These are phyloP conservation scores for Neoboletus subvelutipes DNA, from an alignment of 768 basidiomycete genomes.

Conservation along the genomic window DNA sequence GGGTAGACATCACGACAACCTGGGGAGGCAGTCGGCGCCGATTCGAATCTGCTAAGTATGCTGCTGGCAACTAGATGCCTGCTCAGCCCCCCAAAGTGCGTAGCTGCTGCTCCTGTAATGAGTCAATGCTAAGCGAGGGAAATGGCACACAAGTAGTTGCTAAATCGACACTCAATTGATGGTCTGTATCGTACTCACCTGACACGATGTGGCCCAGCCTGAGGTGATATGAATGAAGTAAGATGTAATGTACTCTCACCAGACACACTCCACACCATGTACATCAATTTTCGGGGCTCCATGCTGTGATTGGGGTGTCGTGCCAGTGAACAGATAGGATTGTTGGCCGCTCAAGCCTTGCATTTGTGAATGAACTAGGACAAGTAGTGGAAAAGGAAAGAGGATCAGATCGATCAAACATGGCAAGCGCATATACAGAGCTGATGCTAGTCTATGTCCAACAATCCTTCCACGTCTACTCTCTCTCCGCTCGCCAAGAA, in stretches of 20 bases:
- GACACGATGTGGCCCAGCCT: background rate
- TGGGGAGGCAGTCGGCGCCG: background rate
- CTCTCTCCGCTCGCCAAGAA: background rate
- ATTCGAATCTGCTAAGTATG: background rate
- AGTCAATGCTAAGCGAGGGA: background rate
- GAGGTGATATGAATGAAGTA: background rate
- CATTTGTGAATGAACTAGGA: conserved; percentile 2
- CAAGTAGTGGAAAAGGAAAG: background rate
- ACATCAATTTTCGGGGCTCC: background rate
- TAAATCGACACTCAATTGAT: background rate
- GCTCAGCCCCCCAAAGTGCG: background rate
- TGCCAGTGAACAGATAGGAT: background rate
- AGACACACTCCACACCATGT: background rate
- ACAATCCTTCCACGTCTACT: conserved; percentile 7
- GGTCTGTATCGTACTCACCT: background rate
- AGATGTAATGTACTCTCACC: background rate
- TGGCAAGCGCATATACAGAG: conserved; percentile 19
- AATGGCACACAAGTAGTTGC: background rate
- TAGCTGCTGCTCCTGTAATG: background rate
- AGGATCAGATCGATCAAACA: conserved; percentile 6
- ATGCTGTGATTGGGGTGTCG: background rate
- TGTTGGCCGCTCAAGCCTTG: background rate
- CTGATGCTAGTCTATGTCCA: conserved; percentile 25
- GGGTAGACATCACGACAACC: background rate
- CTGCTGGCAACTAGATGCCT: background rate